A percentile compares a stretch with the other conserved stretches of the same genome.
phyloP scores from a whole-genome alignment of 768 basidiomycete genomes.

The Panaeolus cyanescens region DNA sequence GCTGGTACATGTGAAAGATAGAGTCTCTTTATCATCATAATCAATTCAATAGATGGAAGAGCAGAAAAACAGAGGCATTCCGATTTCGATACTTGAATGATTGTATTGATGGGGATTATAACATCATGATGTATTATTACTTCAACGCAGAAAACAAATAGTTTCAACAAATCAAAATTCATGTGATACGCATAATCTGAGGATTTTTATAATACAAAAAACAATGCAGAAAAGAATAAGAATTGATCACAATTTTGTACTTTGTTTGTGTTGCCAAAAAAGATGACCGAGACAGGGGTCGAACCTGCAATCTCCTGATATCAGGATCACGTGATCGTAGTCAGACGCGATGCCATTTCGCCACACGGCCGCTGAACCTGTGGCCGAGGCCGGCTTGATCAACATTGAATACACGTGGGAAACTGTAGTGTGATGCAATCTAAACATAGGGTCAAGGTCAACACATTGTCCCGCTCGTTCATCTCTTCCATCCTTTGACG shows the following conservation, averaged over 20 bases:
- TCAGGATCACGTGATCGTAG: constrained; percentile 61
- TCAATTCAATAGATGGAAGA: neutral
- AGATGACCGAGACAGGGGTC: constrained; percentile 84
- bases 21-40: neutral
- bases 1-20: neutral
- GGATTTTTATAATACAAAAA: no score
- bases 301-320: constrained; percentile 96
- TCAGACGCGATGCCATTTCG: constrained; percentile 95
- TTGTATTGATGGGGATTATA: neutral
- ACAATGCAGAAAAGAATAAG: no score
- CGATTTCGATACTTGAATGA: neutral
- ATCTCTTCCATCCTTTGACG: neutral
- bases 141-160: no score
- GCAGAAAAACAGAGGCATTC: neutral
- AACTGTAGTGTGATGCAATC: neutral
- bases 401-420: neutral
- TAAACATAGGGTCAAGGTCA: no score
- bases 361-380: constrained; percentile 64
- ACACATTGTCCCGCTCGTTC: neutral
- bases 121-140: neutral
- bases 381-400: neutral
- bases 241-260: no score
- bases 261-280: no score
- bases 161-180: no score
- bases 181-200: no score